These are phyloP conservation scores for Xerocomellus amylosporus DNA, from an alignment of 768 basidiomycete species.

Conservation along the genomic window DNA sequence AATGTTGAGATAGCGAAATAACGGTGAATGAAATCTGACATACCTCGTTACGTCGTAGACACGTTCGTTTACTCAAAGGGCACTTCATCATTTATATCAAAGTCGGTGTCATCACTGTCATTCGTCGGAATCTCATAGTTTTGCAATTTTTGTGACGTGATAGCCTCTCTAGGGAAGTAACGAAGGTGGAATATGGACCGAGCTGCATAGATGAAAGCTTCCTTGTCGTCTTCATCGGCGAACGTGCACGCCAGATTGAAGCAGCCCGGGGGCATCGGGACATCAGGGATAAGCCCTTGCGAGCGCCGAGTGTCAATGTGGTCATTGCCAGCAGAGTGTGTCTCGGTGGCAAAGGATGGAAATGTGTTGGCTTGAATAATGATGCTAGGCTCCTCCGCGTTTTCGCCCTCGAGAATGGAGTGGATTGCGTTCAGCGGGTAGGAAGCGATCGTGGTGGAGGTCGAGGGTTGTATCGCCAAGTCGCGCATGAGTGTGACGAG, in stretches of 20 bases:
- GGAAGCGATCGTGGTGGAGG: conserved; percentile 9
- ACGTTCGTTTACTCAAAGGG: too few relatives aligned
- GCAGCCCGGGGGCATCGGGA: conserved; percentile 28
- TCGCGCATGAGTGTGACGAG: not conserved
- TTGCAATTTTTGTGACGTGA: conserved; percentile 3
- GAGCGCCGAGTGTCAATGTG: conserved; percentile 16
- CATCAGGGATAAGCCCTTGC: conserved; percentile 27
- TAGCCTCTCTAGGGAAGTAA: not conserved
- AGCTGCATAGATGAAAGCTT: conserved; percentile 29
- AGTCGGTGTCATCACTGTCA: too few relatives aligned
- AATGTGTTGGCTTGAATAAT: conserved; percentile 35
- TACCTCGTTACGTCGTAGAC: too few relatives aligned
- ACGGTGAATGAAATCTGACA: too few relatives aligned
- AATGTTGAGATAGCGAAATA: too few relatives aligned
- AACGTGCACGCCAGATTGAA: conserved; percentile 33
- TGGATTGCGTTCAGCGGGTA: conserved; percentile 25
- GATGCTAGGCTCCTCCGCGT: conserved; percentile 15
- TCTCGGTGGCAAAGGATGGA: conserved; percentile 27
- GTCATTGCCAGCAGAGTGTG: fast-evolving
- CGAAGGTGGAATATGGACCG: conserved; percentile 23
- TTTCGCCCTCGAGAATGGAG: conserved; percentile 18
- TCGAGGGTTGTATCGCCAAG: not conserved
- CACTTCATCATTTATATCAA: too few relatives aligned
- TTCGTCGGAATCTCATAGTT: too few relatives aligned
- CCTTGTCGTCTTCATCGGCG: conserved; percentile 19